These are phyloP conservation scores for Lasiosphaeria hispida DNA, from an alignment of 495 filamentous ascomycete species.

Conservation along the genomic window DNA sequence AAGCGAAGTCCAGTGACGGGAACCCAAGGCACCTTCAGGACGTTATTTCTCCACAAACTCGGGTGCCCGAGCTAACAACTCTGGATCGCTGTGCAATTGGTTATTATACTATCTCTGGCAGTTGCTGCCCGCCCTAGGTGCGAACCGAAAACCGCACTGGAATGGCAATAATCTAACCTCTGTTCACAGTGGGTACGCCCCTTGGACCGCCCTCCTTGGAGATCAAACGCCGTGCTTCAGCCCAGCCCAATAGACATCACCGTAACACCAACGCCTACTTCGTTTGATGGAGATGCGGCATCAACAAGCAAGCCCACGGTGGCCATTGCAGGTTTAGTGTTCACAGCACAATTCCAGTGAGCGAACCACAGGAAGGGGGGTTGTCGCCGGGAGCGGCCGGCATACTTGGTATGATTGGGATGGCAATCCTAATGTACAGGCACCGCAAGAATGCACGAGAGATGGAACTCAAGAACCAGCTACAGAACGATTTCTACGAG, in stretches of 20 bases:
- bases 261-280: conserved; percentile 6
- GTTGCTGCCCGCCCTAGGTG: conserved; percentile 31
- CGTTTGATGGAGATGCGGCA: not conserved
- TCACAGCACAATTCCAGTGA: conserved; percentile 17
- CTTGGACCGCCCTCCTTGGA: conserved; percentile 23
- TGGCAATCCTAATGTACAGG: conserved; percentile 8
- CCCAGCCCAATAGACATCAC: conserved; percentile 4
- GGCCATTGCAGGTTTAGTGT: conserved; percentile 14
- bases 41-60: too few relatives aligned
- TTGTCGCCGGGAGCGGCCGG: conserved; percentile 13
- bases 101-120: conserved; percentile 20
- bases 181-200: conserved; percentile 16
- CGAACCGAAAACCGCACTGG: not conserved
- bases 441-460: conserved; percentile 3
- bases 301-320: conserved; percentile 14
- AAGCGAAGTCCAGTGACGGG: not conserved
- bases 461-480: conserved; percentile 7
- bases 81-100: conserved; percentile 18
- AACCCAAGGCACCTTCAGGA: too few relatives aligned
- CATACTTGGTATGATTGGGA: conserved; percentile 1
- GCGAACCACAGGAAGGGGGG: not conserved
- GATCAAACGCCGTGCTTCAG: conserved; percentile 25
- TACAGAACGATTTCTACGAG: conserved; percentile 10
- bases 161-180: not conserved
- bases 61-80: too few relatives aligned